Evolutionary conservation across 2,329 filamentous ascomycete species (phyloP).

Genomic region (Trichoderma breve): DNA sequence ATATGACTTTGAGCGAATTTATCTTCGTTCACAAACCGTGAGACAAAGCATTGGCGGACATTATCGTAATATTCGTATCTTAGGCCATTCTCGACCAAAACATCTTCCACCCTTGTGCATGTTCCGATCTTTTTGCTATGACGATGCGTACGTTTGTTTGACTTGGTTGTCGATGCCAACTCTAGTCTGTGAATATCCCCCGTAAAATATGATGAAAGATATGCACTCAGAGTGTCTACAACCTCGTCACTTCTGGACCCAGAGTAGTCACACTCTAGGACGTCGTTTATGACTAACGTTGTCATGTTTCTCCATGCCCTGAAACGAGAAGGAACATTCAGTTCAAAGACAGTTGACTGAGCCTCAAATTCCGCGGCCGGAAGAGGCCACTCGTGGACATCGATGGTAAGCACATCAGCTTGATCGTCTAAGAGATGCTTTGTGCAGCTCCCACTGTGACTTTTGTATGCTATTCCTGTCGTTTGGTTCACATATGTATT

Average conservation of each 20-base stretch:
- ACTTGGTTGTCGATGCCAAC: neutral
- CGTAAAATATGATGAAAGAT: neutral
- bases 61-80: neutral
- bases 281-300: neutral
- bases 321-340: conserved; percentile 37
- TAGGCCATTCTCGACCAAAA: neutral
- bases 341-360: conserved; percentile 53
- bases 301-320: neutral
- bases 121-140: neutral
- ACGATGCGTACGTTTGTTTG: neutral
- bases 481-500: neutral
- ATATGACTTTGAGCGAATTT: neutral
- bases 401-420: conserved; percentile 44
- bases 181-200: neutral
- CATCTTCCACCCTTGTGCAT: neutral
- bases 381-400: conserved; percentile 56
- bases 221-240: accelerated
- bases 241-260: neutral
- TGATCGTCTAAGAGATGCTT: neutral
- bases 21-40: neutral
- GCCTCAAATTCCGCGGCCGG: conserved; percentile 31
- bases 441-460: neutral
- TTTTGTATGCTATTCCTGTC: neutral
- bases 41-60: neutral
- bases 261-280: neutral